Evolutionary conservation across 139 green algal genomes (phyloP).

Genomic region (Chlorella sp.): DNA sequence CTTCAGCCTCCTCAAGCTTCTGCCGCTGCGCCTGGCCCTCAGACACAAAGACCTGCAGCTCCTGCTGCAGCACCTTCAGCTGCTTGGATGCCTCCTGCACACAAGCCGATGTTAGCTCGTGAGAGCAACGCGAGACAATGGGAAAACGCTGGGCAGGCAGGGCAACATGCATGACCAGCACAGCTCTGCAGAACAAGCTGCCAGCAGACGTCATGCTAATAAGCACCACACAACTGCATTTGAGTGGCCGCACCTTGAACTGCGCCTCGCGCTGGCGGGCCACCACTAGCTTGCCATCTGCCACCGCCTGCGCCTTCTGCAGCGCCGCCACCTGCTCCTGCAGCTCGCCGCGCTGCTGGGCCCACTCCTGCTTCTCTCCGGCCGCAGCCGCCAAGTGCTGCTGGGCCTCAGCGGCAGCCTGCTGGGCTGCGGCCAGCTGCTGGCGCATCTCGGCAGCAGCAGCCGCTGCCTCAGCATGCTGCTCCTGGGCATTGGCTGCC

Average conservation of each 20-base stretch:
- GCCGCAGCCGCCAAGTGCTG: neutral
- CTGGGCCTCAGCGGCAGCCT: neutral
- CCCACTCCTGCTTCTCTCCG: neutral
- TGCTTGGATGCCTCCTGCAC: constrained; percentile 39
- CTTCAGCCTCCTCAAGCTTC: constrained; percentile 4
- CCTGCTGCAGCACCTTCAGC: constrained; percentile 33
- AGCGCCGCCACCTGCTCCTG: constrained; percentile 1
- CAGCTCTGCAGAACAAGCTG: too few relatives aligned
- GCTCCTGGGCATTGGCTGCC: neutral
- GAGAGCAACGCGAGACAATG: too few relatives aligned
- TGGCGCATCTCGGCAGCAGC: neutral
- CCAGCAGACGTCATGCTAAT: neutral
- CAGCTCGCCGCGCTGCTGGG: constrained; percentile 1
- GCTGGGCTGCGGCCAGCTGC: neutral
- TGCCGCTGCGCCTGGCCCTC: constrained; percentile 2
- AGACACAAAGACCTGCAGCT: constrained; percentile 26
- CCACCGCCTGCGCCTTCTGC: constrained; percentile 11
- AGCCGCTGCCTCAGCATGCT: neutral
- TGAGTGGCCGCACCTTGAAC: constrained; percentile 13
- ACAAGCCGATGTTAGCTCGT: too few relatives aligned
- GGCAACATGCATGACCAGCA: neutral
- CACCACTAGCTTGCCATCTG: constrained; percentile 39
- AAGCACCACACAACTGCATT: neutral
- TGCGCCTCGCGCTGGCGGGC: constrained; percentile 35
- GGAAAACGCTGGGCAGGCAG: neutral